These are phyloP conservation scores for Pythium chondricola DNA, from an alignment of 352 stramenopile genomes.

Conservation along the genomic window DNA sequence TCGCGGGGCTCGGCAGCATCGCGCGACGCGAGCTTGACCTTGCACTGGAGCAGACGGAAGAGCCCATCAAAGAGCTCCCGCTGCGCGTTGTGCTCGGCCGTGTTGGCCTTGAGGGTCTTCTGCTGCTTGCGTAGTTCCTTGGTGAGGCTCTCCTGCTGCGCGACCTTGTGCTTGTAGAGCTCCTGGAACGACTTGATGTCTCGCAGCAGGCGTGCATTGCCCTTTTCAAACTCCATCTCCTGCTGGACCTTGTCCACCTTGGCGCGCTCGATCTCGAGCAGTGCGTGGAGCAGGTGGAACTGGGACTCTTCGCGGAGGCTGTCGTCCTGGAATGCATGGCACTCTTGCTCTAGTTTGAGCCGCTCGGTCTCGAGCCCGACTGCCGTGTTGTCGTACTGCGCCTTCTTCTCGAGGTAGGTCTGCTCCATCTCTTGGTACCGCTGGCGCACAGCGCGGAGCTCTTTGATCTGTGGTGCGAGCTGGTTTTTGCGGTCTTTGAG, in stretches of 20 bases:
- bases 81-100: slow-evolving; percentile 70
- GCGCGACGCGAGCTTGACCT: slow-evolving; percentile 44
- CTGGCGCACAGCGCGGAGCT: slow-evolving; percentile 84
- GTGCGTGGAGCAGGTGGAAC: slow-evolving; percentile 81
- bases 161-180: slow-evolving; percentile 89
- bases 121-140: slow-evolving; percentile 90
- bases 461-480: slow-evolving; percentile 89
- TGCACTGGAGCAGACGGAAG: slow-evolving; percentile 71
- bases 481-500: slow-evolving; percentile 90
- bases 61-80: slow-evolving; percentile 83
- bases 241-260: slow-evolving; percentile 80
- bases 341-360: slow-evolving; percentile 89
- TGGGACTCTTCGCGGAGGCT: slow-evolving; percentile 82
- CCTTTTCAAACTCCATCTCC: slow-evolving; percentile 84
- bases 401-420: slow-evolving; percentile 82
- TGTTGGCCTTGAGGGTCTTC: slow-evolving; percentile 80
- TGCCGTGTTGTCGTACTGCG: slow-evolving; percentile 85
- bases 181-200: slow-evolving; percentile 88
- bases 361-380: slow-evolving; percentile 85
- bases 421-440: slow-evolving; percentile 89
- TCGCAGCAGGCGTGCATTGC: slow-evolving; percentile 66
- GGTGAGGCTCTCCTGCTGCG: slow-evolving; percentile 85
- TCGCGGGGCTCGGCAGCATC: slow-evolving; percentile 6
- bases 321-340: slow-evolving; percentile 82
- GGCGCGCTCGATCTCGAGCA: slow-evolving; percentile 63